Conservation (phyloP, 495 filamentous ascomycete species). For the Xylaria palmicola region DNA sequence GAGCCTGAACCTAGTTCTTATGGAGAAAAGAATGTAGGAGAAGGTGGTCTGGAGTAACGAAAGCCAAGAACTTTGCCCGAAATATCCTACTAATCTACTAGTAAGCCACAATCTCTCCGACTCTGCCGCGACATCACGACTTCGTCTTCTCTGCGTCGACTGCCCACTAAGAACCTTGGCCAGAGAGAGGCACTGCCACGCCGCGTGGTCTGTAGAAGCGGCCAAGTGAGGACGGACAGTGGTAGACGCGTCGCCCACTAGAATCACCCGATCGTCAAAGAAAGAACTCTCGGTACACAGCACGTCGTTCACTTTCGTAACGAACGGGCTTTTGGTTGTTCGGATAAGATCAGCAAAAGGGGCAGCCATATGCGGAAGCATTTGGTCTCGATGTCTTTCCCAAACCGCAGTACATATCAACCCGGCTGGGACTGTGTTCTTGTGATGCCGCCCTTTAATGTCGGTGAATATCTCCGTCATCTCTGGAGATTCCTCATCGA, state of each 20-base stretch:
- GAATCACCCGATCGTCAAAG: slow-evolving; percentile 40
- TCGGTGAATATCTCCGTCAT: slow-evolving; percentile 48
- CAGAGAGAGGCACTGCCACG: slow-evolving; percentile 37
- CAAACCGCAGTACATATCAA: slow-evolving; percentile 38
- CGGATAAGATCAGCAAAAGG: slow-evolving; percentile 46
- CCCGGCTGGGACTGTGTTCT: slow-evolving; percentile 45
- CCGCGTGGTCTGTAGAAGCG: slow-evolving; percentile 45
- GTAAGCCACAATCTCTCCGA: too few species aligned
- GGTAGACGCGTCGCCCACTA: slow-evolving; percentile 53
- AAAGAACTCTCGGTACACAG: slow-evolving; percentile 34
- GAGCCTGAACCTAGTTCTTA: too few species aligned
- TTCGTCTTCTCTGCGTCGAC: not conserved
- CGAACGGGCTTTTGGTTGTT: slow-evolving; percentile 42
- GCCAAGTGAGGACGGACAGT: slow-evolving; percentile 51
- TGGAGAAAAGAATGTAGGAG: too few species aligned
- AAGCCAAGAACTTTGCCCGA: too few species aligned
- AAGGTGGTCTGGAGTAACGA: too few species aligned
- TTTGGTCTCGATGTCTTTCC: slow-evolving; percentile 30
- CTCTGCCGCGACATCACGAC: too few species aligned
- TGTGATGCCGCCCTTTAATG: slow-evolving; percentile 35
- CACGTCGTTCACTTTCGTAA: slow-evolving; percentile 50
- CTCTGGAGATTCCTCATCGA: slow-evolving; percentile 33
- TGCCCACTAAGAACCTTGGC: slow-evolving; percentile 21
- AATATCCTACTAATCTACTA: too few species aligned
- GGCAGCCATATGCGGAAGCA: slow-evolving; percentile 31